Base-by-base conservation (phyloP, 2,329 filamentous ascomycete genomes). In the Thelonectria discophora region DNA sequence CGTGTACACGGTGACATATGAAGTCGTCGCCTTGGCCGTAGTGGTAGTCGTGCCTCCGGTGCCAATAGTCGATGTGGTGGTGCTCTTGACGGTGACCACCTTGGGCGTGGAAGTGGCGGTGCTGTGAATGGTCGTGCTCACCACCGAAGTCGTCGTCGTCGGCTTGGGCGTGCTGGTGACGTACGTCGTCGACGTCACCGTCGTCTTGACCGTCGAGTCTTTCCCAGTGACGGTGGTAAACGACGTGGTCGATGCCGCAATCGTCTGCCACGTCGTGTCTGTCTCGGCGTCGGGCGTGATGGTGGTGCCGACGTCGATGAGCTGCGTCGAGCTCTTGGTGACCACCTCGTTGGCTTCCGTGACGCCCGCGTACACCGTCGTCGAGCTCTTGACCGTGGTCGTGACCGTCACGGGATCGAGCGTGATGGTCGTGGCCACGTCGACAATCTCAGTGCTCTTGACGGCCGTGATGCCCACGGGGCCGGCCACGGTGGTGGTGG, bases 221-320 rank as follows among this genome's bases (percentile, higher is more conserved):
- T 60, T 70, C 21, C 49, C 60, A 6, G 54, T 57, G 7, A 32
- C 48, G 2, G 67, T 69, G 3, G 54, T 40, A 2, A 69, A 20
- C 5, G 58, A 59, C 1, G 67, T 70, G 5, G 56, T 60, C 0
- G 50, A 50, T 2, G 60, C 47, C 2, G 61, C 27, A 1, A 69
- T 46, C 5, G 67, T 70, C 37, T 30, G 55, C 65, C 50, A 65
- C 27, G 64, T 59, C 2, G 65, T 71, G 55, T 65, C 55, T 11
- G 69, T 71, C 37, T 72, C 66, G 1, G 69, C 62, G 21, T 59
- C 63, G 0, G 74, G 75, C 1, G 76, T 77, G 47, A 76, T 55
- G 2, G 75, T 78, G 1, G 65, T 68, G 6, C 74, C 75, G 24
- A 74, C 71, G 48, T 76, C 70, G 20, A 75, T 64, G 3, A 71